These are phyloP conservation scores for Cucurbita moschata DNA, from an alignment of 306 rosid species.

Conservation along the genomic window DNA sequence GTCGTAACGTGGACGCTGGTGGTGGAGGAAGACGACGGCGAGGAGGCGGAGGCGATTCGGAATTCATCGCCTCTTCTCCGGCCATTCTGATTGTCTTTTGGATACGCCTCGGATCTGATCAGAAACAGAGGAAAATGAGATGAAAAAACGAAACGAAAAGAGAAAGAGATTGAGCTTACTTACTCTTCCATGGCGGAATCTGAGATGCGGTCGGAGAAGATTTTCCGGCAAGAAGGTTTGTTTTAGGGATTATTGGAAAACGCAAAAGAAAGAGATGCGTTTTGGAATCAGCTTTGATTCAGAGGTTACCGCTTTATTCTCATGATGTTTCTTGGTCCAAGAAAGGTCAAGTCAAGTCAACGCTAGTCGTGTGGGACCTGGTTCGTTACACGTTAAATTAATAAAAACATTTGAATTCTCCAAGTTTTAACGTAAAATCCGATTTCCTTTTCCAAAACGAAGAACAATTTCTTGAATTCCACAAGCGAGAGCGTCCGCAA, in stretches of 20 bases:
- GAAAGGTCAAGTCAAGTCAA: too few species aligned
- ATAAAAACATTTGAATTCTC: too few species aligned
- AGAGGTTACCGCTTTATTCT: too few species aligned
- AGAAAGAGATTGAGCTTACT: not conserved
- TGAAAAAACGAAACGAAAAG: not conserved
- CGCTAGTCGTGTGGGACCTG: too few species aligned
- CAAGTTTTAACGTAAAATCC: too few species aligned
- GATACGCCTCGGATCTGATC: conserved; percentile 47
- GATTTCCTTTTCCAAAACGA: too few species aligned
- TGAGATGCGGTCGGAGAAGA: not conserved
- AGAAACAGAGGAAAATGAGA: not conserved
- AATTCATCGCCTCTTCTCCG: not conserved
- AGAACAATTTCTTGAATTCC: not conserved
- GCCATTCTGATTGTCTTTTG: conserved; percentile 20
- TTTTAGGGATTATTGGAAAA: not conserved
- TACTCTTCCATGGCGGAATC: not conserved
- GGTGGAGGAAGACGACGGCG: conserved; percentile 19
- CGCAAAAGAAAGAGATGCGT: conserved; percentile 11
- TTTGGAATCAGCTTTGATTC: not conserved
- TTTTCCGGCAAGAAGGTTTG: not conserved
- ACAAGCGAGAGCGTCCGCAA: not conserved
- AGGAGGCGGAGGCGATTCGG: conserved; percentile 1
- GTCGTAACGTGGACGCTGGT: conserved; percentile 86
- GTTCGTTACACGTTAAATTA: too few species aligned
- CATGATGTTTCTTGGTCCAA: too few species aligned